Evolutionary conservation across 768 basidiomycete species (phyloP).

Genomic region (Agaricus sinodeliciosus): DNA sequence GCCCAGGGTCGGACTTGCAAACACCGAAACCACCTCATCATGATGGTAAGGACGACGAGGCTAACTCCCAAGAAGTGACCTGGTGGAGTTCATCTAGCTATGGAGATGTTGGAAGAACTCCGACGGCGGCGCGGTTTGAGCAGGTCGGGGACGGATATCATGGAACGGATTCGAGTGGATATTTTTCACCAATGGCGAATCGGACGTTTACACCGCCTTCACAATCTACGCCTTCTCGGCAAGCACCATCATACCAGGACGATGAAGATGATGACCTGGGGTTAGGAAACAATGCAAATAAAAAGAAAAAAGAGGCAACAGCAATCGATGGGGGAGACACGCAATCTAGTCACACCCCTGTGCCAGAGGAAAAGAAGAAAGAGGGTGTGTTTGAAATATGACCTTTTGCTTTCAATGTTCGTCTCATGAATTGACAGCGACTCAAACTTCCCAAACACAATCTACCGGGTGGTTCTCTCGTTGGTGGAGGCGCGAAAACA

Average conservation of each 20-base stretch:
- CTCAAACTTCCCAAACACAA: slow-evolving; percentile 5
- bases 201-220: slow-evolving; percentile 32
- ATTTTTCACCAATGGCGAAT: slow-evolving; percentile 80
- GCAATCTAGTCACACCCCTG: slow-evolving; percentile 15
- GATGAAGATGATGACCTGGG: slow-evolving; percentile 91
- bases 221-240: slow-evolving; percentile 14
- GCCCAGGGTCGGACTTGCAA: slow-evolving; percentile 20
- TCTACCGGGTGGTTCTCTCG: slow-evolving; percentile 68
- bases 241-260: slow-evolving; percentile 9
- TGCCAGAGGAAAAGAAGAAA: slow-evolving; percentile 12
- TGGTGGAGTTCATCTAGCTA: slow-evolving; percentile 56
- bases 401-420: not conserved
- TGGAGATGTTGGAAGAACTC: slow-evolving; percentile 37
- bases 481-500: slow-evolving; percentile 65
- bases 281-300: slow-evolving; percentile 60
- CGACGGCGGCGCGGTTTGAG: slow-evolving; percentile 64
- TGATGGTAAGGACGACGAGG: slow-evolving; percentile 26
- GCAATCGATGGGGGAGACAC: slow-evolving; percentile 15
- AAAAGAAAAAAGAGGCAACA: slow-evolving; percentile 30
- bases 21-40: slow-evolving; percentile 26
- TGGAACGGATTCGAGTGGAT: slow-evolving; percentile 46
- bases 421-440: slow-evolving; percentile 7
- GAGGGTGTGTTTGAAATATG: slow-evolving; percentile 20
- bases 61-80: slow-evolving; percentile 29
- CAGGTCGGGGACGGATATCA: slow-evolving; percentile 38